These are phyloP conservation scores for Aspergillus bridgeri DNA, from an alignment of 495 filamentous ascomycete species.

Conservation along the genomic window DNA sequence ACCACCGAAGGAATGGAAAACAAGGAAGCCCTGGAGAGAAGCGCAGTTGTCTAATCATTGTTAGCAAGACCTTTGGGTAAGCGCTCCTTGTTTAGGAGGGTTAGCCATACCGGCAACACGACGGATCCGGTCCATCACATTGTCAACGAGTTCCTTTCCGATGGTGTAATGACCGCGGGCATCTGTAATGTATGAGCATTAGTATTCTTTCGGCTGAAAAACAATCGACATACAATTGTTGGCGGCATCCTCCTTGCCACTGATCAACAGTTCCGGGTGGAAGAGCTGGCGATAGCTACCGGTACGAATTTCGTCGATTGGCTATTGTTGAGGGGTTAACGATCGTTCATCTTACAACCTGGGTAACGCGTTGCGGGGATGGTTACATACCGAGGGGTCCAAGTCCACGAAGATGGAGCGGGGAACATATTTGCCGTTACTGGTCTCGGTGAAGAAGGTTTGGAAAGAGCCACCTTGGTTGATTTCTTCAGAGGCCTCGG, in stretches of 20 bases:
- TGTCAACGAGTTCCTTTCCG: slow-evolving; percentile 86
- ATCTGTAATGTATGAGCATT: slow-evolving; percentile 48
- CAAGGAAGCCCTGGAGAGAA: slow-evolving; percentile 84
- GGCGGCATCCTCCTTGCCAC: slow-evolving; percentile 89
- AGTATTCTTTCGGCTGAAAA: neutral
- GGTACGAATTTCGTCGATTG: slow-evolving; percentile 88
- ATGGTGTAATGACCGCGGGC: slow-evolving; percentile 92
- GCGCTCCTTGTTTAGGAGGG: neutral
- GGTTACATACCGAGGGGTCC: slow-evolving; percentile 67
- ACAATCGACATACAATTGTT: slow-evolving; percentile 64
- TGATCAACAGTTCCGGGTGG: slow-evolving; percentile 84
- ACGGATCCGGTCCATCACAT: slow-evolving; percentile 78
- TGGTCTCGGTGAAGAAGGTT: slow-evolving; percentile 89
- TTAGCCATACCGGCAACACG: slow-evolving; percentile 64
- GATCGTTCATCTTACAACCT: neutral
- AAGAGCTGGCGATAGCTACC: slow-evolving; percentile 81
- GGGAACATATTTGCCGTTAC: slow-evolving; percentile 83
- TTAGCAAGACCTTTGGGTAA: slow-evolving; percentile 16
- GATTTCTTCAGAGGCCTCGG: slow-evolving; percentile 55
- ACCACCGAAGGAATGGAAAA: slow-evolving; percentile 93
- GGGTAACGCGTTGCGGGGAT: too few relatives aligned
- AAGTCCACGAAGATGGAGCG: slow-evolving; percentile 87
- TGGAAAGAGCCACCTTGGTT: slow-evolving; percentile 71
- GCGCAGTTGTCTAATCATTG: slow-evolving; percentile 72
- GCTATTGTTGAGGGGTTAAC: slow-evolving; percentile 38